Base-by-base conservation (phyloP, 164 flowering plant species). In the Magnolia sinica region DNA sequence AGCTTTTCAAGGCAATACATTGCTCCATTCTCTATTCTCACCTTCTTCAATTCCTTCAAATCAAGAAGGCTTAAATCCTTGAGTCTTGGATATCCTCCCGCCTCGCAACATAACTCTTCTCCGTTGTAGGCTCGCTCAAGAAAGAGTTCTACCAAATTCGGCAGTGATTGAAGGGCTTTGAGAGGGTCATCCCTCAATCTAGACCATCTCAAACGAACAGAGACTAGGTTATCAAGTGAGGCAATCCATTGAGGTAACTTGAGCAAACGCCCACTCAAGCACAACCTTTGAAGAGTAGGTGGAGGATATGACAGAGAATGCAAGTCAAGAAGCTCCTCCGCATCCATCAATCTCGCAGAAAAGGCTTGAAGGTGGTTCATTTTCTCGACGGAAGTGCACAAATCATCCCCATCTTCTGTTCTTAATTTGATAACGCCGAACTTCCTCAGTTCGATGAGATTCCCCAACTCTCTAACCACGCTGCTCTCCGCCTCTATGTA, bases 291-390 rank as follows among this genome's bases (percentile, higher is more conserved):
- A n/a, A 76, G 73, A 69, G 16, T 4, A 16, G 13, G 20, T 9
- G 78, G 78, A 19, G 37, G 65, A 29, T 52, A 69, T 27, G 73
- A 55, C 9, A 76, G 50, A 59, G 16, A 31, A 23, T 69, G 20
- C n/a, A 76, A 37, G n/a, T 76, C 73, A 8, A 55, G 61, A 58
- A 76, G 67, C 22, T 24, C 55, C 4, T 59, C 58, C 16, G 31
- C 68, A 3, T 31, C 20, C 8, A 37, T 8, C 27, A 68, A 70
- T 5, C 31, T 29, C 4, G 69, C 37, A 31, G 3, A 11, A 16
- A 74, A 66, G 37, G 70, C 37, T n/a, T 20, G 55, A n/a, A 76
- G 78, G 19, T 70, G 1, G 2, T 16, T 58, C 78, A 70, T 76
- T 9, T 70, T 69, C 9, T 29, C 50, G 6, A 70, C 49, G 7